Base-by-base conservation (phyloP, 1,284 basidiomycete genomes). In the Coniferiporia sulphurascens region DNA sequence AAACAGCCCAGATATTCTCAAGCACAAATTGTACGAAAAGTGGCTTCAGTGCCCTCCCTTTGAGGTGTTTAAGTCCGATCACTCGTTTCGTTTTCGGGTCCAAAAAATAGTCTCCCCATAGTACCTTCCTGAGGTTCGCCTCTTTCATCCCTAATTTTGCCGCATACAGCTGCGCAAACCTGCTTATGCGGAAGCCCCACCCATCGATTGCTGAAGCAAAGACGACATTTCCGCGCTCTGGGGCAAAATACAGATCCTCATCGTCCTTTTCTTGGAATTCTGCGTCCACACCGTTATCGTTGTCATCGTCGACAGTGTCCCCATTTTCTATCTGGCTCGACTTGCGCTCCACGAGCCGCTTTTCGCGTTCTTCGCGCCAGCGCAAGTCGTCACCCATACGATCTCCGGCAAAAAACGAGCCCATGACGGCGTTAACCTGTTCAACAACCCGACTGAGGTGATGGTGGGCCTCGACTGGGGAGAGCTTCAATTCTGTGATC, bases 101-200 rank as follows among this genome's bases (percentile, higher is more conserved):
- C 59, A 99, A 80, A 75, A 91, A 99, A 73, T 89, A 99, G 72
- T 99, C 95, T 1, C 97, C 97, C 97, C 97, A 99, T 1, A 99
- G 78, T 6, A 95, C 93, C 58, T 85, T 83, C 57, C 92, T 83
- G 45, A 99, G 77, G 68, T 92, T 96, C 1, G 78, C 77, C 72
- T 98, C 96, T 70, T 92, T 91, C 70, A 98, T 90, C 15, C 92
- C 92, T 19, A 99, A 82, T 73, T 98, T 98, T 22, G 85, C 81
- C 1, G 93, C 89, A 73, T 96, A 99, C 10, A 99, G 77, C 68
- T 95, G 87, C 0, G 97, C 93, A 70, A 99, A 99, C 66, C 92
- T 93, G 60, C 90, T 87, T 7, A 98, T 83, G 36, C 96, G 83
- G 77, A 99, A 99, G 0, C 95, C 97, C 96, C 97, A 99, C 2